phyloP scores from a whole-genome alignment of 2,329 filamentous ascomycete species.

The Sarocladium kiliense region DNA sequence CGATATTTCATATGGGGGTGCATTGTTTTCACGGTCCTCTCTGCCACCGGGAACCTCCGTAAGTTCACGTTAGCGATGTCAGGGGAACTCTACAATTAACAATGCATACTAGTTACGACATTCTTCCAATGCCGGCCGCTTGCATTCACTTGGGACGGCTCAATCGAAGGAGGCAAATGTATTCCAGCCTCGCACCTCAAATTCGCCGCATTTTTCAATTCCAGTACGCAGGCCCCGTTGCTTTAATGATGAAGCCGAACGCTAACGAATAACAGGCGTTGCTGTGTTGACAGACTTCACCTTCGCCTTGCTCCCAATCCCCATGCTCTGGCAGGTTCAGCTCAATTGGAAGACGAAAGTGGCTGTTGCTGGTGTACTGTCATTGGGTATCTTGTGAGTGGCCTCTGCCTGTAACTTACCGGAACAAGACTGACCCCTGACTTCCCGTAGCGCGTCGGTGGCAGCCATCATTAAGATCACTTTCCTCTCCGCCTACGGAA shows the following conservation, averaged over 20 bases:
- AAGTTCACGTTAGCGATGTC: slow-evolving; percentile 8
- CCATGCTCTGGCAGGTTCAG: slow-evolving; percentile 33
- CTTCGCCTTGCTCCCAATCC: slow-evolving; percentile 22
- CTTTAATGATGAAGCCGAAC: not conserved
- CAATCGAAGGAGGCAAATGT: slow-evolving; percentile 31
- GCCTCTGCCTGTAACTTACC: too few species aligned
- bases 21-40: slow-evolving; percentile 30
- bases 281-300: not conserved
- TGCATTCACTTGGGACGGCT: slow-evolving; percentile 33
- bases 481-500: slow-evolving; percentile 32
- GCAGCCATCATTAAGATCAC: slow-evolving; percentile 36
- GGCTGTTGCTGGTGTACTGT: slow-evolving; percentile 34
- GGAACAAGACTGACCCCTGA: not conserved
- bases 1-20: slow-evolving; percentile 28
- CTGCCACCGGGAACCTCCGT: slow-evolving; percentile 31
- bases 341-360: slow-evolving; percentile 35
- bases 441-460: slow-evolving; percentile 28
- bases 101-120: slow-evolving; percentile 26
- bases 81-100: not conserved
- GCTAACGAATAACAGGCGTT: not conserved
- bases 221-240: not conserved
- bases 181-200: slow-evolving; percentile 25
- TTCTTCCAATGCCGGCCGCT: slow-evolving; percentile 42
- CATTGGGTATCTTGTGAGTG: slow-evolving; percentile 33
- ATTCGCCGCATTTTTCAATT: slow-evolving; percentile 6